phyloP scores from a whole-genome alignment of 2,329 filamentous ascomycete genomes.

The Talaromyces sp. region DNA sequence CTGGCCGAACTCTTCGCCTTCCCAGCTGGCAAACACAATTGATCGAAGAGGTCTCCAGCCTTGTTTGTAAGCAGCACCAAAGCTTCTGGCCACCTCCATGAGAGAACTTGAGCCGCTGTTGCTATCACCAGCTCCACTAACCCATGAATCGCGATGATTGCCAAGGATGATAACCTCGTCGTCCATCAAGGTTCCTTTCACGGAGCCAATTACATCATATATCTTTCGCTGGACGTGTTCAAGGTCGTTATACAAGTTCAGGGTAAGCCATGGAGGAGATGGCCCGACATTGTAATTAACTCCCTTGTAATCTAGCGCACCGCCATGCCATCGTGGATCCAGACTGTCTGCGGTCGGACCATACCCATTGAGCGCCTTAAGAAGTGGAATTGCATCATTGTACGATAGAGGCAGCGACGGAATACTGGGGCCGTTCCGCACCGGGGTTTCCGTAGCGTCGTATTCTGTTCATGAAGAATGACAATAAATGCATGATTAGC shows the following conservation, averaged over 20 bases:
- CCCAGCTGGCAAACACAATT: slow-evolving; percentile 27
- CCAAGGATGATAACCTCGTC: slow-evolving; percentile 49
- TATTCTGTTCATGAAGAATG: neutral
- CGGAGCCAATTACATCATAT: slow-evolving; percentile 25
- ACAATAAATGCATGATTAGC: neutral
- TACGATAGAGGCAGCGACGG: slow-evolving; percentile 1
- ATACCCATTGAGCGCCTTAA: slow-evolving; percentile 31
- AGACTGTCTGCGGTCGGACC: slow-evolving; percentile 28
- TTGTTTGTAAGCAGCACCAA: slow-evolving; percentile 44
- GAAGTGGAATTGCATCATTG: slow-evolving; percentile 21
- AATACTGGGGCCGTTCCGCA: neutral
- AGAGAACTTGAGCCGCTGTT: slow-evolving; percentile 51
- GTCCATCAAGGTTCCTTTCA: slow-evolving; percentile 21
- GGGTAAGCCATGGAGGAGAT: slow-evolving; percentile 19
- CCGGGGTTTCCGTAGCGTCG: neutral
- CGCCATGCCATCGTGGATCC: slow-evolving; percentile 17
- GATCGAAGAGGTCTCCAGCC: slow-evolving; percentile 53
- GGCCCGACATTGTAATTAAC: slow-evolving; percentile 21
- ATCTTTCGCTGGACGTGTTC: slow-evolving; percentile 20
- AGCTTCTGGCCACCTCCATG: slow-evolving; percentile 49
- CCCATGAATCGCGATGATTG: slow-evolving; percentile 55
- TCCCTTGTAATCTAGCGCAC: slow-evolving; percentile 9
- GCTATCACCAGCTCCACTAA: slow-evolving; percentile 51
- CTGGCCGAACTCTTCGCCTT: slow-evolving; percentile 11
- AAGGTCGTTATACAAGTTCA: slow-evolving; percentile 23